Conservation (phyloP, 257 asterid species). For the Schizonepeta tenuifolia region DNA sequence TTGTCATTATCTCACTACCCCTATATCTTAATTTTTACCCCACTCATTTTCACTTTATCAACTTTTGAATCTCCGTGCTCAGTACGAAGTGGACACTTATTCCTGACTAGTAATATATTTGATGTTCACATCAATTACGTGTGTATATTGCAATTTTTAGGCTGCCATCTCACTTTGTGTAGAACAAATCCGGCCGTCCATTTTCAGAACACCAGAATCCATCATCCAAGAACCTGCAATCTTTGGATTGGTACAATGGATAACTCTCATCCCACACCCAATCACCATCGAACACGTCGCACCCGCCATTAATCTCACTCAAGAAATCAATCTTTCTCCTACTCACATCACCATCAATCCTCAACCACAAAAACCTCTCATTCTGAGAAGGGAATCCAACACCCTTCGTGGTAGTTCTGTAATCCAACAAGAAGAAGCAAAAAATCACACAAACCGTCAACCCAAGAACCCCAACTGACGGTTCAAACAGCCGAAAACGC, state of each 20-base stretch:
- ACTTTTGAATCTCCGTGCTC: no score
- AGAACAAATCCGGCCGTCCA: constrained; percentile 93
- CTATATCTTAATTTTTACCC: no score
- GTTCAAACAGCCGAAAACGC: constrained; percentile 75
- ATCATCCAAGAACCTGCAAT: constrained; percentile 81
- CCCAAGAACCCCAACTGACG: constrained; percentile 78
- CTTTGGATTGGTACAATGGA: constrained; percentile 76
- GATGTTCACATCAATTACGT: no score
- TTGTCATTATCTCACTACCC: no score
- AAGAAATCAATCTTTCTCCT: constrained; percentile 60
- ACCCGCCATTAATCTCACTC: constrained; percentile 55
- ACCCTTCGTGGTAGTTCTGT: constrained; percentile 57
- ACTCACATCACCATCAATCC: constrained; percentile 38
- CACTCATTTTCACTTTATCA: no score
- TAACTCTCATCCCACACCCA: constrained; percentile 97
- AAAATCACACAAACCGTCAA: constrained; percentile 58
- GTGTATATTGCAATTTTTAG: constrained; percentile 80
- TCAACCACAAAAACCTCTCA: constrained; percentile 67
- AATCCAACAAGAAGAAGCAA: constrained; percentile 71
- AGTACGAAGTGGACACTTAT: no score
- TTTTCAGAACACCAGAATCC: constrained; percentile 89
- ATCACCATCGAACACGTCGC: constrained; percentile 92
- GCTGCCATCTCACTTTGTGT: constrained; percentile 98
- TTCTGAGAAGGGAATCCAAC: constrained; percentile 49
- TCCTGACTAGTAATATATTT: no score